Percentiles rank a stretch among this genome's conserved stretches.
phyloP scores from a whole-genome alignment of 345 rosid genomes.

The Hibiscus mutabilis region DNA sequence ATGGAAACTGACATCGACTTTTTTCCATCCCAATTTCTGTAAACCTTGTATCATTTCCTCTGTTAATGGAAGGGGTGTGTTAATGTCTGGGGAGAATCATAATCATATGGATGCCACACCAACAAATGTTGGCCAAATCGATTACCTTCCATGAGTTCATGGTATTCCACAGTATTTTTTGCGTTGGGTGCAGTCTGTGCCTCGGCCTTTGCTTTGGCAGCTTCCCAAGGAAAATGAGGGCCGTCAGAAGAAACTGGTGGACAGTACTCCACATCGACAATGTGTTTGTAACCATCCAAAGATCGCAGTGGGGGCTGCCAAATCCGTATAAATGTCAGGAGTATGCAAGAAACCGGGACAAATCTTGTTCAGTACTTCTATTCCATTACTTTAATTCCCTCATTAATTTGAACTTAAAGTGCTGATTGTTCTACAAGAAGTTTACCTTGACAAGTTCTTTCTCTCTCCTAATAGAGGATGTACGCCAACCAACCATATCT shows the following conservation, averaged over 20 bases:
- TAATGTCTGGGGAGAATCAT: neutral
- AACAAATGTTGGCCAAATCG: neutral
- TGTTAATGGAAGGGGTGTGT: constrained; percentile 23
- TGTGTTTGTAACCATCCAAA: constrained; percentile 92
- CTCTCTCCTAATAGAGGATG: constrained; percentile 93
- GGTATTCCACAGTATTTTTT: constrained; percentile 61
- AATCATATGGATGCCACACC: neutral
- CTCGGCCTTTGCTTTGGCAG: constrained; percentile 80
- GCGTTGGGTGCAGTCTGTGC: constrained; percentile 67
- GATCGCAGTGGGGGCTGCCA: constrained; percentile 77
- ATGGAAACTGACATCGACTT: constrained; percentile 95
- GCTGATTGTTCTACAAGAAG: neutral
- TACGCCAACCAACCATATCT: constrained; percentile 99
- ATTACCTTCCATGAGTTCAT: constrained; percentile 87
- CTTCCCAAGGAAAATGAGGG: constrained; percentile 80
- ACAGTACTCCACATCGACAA: constrained; percentile 85
- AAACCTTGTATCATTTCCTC: constrained; percentile 92
- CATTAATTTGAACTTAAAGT: neutral
- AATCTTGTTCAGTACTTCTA: neutral
- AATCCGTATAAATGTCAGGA: neutral
- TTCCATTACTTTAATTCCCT: too few relatives aligned
- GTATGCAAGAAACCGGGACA: neutral
- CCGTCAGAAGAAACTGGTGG: constrained; percentile 80
- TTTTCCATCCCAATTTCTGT: constrained; percentile 88
- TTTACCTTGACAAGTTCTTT: constrained; percentile 77